Evolutionary conservation across 2,329 filamentous ascomycete genomes (phyloP).

Genomic region (Beauveria caledonica): DNA sequence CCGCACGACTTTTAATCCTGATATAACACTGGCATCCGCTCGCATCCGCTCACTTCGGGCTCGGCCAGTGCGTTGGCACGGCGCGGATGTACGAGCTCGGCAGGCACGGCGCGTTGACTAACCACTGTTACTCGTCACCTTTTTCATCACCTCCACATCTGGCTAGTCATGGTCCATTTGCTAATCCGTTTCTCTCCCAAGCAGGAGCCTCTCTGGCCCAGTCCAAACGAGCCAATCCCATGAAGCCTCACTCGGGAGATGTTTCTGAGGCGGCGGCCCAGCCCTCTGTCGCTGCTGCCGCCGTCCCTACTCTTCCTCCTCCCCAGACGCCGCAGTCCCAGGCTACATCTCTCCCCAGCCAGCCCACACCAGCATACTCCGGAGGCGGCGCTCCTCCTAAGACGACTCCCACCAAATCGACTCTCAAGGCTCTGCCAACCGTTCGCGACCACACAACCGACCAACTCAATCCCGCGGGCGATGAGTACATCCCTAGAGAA

Average conservation of each 20-base stretch:
- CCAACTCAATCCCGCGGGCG: constrained; percentile 78
- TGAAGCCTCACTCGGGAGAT: constrained; percentile 49
- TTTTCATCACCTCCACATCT: background rate
- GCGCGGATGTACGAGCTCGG: background rate
- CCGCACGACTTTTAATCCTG: background rate
- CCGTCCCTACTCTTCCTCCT: constrained; percentile 35
- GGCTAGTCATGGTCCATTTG: constrained; percentile 1
- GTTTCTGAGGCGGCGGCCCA: constrained; percentile 51
- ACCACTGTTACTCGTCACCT: background rate
- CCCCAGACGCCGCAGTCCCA: constrained; percentile 49
- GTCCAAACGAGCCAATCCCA: constrained; percentile 26
- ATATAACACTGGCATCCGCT: background rate
- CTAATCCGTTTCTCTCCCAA: constrained; percentile 19
- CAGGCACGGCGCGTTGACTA: background rate
- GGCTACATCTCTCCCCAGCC: constrained; percentile 36
- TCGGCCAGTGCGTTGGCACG: background rate
- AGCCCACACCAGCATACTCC: constrained; percentile 31
- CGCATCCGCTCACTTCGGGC: background rate
- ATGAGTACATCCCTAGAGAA: constrained; percentile 92
- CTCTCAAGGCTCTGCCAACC: constrained; percentile 89
- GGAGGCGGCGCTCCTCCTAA: constrained; percentile 55
- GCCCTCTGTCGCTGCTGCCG: constrained; percentile 26
- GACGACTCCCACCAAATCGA: constrained; percentile 70
- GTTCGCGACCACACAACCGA: constrained; percentile 96
- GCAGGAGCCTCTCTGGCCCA: constrained; percentile 40